Conservation (phyloP, 2,329 filamentous ascomycete species). For the Trichoderma arundinaceum region DNA sequence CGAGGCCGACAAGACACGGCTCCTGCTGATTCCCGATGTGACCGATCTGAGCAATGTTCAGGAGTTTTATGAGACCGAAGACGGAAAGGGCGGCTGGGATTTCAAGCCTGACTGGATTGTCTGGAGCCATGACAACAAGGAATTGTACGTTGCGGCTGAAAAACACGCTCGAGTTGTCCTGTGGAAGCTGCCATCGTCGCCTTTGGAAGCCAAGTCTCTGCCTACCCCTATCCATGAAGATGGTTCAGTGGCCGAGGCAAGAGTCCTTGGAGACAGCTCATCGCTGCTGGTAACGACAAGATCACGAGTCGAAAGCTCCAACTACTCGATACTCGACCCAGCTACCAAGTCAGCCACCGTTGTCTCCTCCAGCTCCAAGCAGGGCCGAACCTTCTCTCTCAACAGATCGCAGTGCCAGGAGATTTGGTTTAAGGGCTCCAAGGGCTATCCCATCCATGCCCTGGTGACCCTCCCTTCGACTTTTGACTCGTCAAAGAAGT, state of each 20-base stretch:
- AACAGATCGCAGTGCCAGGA: conserved; percentile 67
- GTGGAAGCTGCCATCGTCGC: conserved; percentile 65
- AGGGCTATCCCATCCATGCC: conserved; percentile 70
- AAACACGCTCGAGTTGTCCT: conserved; percentile 67
- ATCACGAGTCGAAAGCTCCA: conserved; percentile 74
- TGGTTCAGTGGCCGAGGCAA: conserved; percentile 61
- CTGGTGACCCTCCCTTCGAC: conserved; percentile 68
- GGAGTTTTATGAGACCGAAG: conserved; percentile 65
- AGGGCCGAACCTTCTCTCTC: conserved; percentile 70
- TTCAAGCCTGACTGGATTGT: conserved; percentile 60
- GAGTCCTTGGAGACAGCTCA: conserved; percentile 54
- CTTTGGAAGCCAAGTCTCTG: conserved; percentile 53
- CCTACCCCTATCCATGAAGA: conserved; percentile 58
- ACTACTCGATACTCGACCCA: conserved; percentile 66
- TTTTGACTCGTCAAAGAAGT: conserved; percentile 73
- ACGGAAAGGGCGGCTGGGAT: conserved; percentile 69
- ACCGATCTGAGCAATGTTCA: conserved; percentile 61
- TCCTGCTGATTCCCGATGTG: conserved; percentile 69
- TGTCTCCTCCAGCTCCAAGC: conserved; percentile 68
- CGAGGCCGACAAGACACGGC: conserved; percentile 73
- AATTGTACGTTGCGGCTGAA: conserved; percentile 76
- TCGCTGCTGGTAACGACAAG: conserved; percentile 69
- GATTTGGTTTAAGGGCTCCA: conserved; percentile 71
- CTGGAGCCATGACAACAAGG: conserved; percentile 64
- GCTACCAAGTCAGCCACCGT: conserved; percentile 45